These are phyloP conservation scores for Abrus pulchellus DNA, from an alignment of 306 rosid species.

Conservation along the genomic window DNA sequence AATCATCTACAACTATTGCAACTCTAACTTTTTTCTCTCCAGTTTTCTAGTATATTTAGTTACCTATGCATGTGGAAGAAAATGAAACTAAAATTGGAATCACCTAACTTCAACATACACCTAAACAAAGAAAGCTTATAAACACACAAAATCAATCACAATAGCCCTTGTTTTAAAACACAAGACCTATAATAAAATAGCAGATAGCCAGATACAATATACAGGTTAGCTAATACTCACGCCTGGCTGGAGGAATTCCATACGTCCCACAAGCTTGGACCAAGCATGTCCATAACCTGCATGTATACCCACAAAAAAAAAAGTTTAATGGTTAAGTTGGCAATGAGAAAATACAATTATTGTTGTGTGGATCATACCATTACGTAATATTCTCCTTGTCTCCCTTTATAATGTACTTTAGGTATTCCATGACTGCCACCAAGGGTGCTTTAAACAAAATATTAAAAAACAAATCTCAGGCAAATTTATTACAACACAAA, in stretches of 20 bases:
- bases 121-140: constrained; percentile 1
- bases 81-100: constrained; percentile 16
- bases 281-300: constrained; percentile 99
- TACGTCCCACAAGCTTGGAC: constrained; percentile 96
- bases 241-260: constrained; percentile 91
- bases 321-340: constrained; percentile 16
- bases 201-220: constrained; percentile 25
- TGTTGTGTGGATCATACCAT: constrained; percentile 69
- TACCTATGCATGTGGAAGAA: constrained; percentile 31
- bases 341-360: neutral
- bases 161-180: constrained; percentile 19
- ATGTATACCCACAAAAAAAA: constrained; percentile 2
- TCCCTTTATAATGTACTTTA: constrained; percentile 89
- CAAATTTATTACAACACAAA: neutral
- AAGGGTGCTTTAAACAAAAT: constrained; percentile 71
- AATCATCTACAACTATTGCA: constrained; percentile 1
- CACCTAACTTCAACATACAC: constrained; percentile 32
- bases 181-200: neutral
- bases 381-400: constrained; percentile 86
- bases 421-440: constrained; percentile 99
- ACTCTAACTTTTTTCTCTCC: neutral
- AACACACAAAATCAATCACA: constrained; percentile 5
- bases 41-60: neutral
- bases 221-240: constrained; percentile 64
- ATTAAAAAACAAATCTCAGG: constrained; percentile 19